Evolutionary conservation across 2,329 filamentous ascomycete genomes (phyloP).

Genomic region (Rhynchosporium graminicola): DNA sequence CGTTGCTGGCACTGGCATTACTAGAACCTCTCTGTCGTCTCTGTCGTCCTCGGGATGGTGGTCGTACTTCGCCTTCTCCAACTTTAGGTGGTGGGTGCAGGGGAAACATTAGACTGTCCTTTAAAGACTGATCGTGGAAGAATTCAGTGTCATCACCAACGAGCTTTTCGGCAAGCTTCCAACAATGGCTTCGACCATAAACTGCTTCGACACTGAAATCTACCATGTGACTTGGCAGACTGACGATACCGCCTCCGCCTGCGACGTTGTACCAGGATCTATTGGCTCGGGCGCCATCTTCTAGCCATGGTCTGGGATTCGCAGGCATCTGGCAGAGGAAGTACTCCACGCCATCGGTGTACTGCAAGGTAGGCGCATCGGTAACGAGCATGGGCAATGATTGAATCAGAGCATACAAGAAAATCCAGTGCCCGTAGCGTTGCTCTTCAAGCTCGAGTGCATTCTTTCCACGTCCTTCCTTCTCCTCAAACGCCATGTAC

Average conservation of each 20-base stretch:
- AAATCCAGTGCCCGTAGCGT: conserved; percentile 77
- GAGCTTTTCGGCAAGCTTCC: conserved; percentile 65
- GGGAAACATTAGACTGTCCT: conserved; percentile 24
- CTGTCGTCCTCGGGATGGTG: conserved; percentile 24
- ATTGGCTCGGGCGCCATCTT: conserved; percentile 58
- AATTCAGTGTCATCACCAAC: conserved; percentile 19
- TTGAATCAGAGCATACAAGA: conserved; percentile 77
- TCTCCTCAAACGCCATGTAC: conserved; percentile 71
- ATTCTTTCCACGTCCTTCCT: conserved; percentile 64
- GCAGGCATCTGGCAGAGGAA: conserved; percentile 77
- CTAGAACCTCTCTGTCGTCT: conserved; percentile 22
- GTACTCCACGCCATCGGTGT: conserved; percentile 74
- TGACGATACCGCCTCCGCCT: conserved; percentile 62
- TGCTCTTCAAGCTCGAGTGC: conserved; percentile 70
- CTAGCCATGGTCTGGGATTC: conserved; percentile 72
- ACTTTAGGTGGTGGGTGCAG: conserved; percentile 37
- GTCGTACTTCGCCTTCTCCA: conserved; percentile 28
- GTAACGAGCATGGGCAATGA: conserved; percentile 75
- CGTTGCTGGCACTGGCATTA: not conserved
- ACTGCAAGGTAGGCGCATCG: conserved; percentile 70
- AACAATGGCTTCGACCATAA: conserved; percentile 70
- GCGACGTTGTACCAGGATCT: conserved; percentile 76
- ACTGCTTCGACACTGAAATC: conserved; percentile 64
- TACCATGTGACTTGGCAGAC: conserved; percentile 62
- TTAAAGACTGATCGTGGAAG: not conserved